Evolutionary conservation across 345 rosid genomes (phyloP), one percentile per base, ranked within the genome.

Genomic region (Brassica cretica): DNA sequence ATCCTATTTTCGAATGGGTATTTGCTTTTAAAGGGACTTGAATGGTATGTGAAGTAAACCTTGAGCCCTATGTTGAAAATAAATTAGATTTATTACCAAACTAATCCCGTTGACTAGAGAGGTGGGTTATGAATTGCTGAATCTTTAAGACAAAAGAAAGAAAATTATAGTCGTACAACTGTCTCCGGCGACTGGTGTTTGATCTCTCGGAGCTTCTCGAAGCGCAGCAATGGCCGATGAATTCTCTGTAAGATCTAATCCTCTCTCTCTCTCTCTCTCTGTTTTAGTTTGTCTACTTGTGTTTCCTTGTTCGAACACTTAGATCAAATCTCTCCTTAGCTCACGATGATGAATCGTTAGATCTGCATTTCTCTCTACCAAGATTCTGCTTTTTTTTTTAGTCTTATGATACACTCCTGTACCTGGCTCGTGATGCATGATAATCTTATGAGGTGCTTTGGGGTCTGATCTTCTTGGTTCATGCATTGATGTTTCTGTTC

Each of bases 151-250:
- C 21, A 33, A 27, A 12, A 29, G 15, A 25, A 8, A 27, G 15
- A 29, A 12, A 11, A 29, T 8, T 7, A 12, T 10, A 0, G 51
- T 69, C 70, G 35, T 16, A 41, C 24, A 77, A 21, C 10, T 66
- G 68, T 60, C 79, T 18, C 72, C 76, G 79, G 76, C 33, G 72
- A 79, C 72, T 64, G 7, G 64, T 61, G 74, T 53, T 53, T 55
- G 41, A 56, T 70, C 65, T 64, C 41, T 64, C 72, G 56, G 65
- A 75, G 82, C 78, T n/a, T 68, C 15, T 68, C 11, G 16, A 68
- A 67, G 5, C 60, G 37, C 27, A 15, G 51, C 68, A 18, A 75
- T 80, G 83, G 79, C 83, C 55, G 83, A 75, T 18, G 82, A 80
- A 1, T 80, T 79, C 64, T 6, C 79, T 64, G 83, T 80, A 70